Evolutionary conservation across 2,329 filamentous ascomycete genomes (phyloP).

Genomic region (Fusarium sterilihyphosum): DNA sequence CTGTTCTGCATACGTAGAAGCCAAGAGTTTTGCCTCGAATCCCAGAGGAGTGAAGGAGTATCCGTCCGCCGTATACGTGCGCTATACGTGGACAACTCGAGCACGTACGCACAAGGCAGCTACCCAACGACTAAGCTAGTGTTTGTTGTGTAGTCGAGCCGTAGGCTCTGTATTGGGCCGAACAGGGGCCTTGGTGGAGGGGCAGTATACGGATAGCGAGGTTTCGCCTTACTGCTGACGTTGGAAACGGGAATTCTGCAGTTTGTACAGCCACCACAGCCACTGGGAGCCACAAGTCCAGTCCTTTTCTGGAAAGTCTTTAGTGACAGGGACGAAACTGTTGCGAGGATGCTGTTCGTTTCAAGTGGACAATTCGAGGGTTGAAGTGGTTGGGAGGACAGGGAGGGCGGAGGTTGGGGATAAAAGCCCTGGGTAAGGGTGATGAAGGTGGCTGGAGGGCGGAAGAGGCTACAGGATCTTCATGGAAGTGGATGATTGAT

Average conservation of each 20-base stretch:
- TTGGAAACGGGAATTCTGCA: slow-evolving; percentile 12
- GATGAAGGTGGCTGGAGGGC: slow-evolving; percentile 29
- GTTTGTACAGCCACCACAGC: slow-evolving; percentile 31
- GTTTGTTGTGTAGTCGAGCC: slow-evolving; percentile 32
- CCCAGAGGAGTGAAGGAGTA: slow-evolving; percentile 19
- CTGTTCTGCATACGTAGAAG: slow-evolving; percentile 31
- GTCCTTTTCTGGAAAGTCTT: slow-evolving; percentile 16
- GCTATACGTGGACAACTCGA: slow-evolving; percentile 38
- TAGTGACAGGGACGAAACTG: slow-evolving; percentile 7
- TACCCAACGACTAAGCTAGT: slow-evolving; percentile 38
- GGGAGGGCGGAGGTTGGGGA: slow-evolving; percentile 27
- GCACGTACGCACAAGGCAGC: slow-evolving; percentile 29
- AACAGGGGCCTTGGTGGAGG: slow-evolving; percentile 30
- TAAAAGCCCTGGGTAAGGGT: slow-evolving; percentile 6
- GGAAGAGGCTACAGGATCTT: slow-evolving; percentile 7
- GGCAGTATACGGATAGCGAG: slow-evolving; percentile 22
- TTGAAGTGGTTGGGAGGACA: slow-evolving; percentile 27
- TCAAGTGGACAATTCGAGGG: slow-evolving; percentile 20
- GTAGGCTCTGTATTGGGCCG: slow-evolving; percentile 28
- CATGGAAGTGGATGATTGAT: neutral
- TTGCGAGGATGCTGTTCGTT: slow-evolving; percentile 27
- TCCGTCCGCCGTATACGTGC: slow-evolving; percentile 27
- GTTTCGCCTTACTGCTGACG: slow-evolving; percentile 27
- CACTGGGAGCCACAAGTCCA: slow-evolving; percentile 24
- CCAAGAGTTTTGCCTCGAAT: slow-evolving; percentile 25